A percentile compares a stretch with the other conserved stretches of the same genome.
phyloP scores from a whole-genome alignment of 345 rosid genomes.

The Hirschfeldia incana region DNA sequence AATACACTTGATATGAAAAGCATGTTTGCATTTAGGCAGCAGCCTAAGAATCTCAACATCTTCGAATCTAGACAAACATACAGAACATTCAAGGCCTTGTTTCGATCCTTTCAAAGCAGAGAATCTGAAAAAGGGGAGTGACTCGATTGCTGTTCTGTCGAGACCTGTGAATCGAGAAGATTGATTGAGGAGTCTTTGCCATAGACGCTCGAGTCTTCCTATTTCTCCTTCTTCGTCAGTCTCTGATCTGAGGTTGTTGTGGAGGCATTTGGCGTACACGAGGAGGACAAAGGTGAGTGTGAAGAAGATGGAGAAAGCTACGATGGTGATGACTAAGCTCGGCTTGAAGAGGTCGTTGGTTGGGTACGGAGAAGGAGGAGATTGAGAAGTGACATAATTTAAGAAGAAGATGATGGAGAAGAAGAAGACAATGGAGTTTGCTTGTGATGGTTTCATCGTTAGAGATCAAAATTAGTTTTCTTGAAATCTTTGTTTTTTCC shows the following conservation, averaged over 20 bases:
- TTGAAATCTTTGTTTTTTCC: neutral
- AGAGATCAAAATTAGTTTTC: neutral
- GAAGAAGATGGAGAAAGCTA: constrained; percentile 67
- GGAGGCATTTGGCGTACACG: constrained; percentile 69
- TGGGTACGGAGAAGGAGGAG: constrained; percentile 11
- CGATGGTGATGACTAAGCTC: constrained; percentile 72
- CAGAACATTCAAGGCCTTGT: constrained; percentile 83
- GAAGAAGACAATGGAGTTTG: constrained; percentile 12
- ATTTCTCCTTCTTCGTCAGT: neutral
- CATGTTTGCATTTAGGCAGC: constrained; percentile 86
- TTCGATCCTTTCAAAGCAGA: constrained; percentile 76
- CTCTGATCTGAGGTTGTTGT: constrained; percentile 39
- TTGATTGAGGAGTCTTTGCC: constrained; percentile 29
- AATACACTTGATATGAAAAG: constrained; percentile 79
- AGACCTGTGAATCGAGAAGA: constrained; percentile 73
- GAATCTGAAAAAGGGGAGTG: constrained; percentile 90
- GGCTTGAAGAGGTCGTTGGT: constrained; percentile 56
- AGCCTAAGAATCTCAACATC: constrained; percentile 75
- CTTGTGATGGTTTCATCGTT: constrained; percentile 24
- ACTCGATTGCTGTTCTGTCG: constrained; percentile 66
- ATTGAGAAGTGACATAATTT: constrained; percentile 28
- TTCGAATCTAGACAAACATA: constrained; percentile 83
- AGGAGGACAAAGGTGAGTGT: constrained; percentile 59
- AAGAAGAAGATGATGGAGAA: constrained; percentile 19
- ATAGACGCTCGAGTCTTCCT: constrained; percentile 25